Evolutionary conservation across 768 basidiomycete species (phyloP).

Genomic region (Boletales sp.): DNA sequence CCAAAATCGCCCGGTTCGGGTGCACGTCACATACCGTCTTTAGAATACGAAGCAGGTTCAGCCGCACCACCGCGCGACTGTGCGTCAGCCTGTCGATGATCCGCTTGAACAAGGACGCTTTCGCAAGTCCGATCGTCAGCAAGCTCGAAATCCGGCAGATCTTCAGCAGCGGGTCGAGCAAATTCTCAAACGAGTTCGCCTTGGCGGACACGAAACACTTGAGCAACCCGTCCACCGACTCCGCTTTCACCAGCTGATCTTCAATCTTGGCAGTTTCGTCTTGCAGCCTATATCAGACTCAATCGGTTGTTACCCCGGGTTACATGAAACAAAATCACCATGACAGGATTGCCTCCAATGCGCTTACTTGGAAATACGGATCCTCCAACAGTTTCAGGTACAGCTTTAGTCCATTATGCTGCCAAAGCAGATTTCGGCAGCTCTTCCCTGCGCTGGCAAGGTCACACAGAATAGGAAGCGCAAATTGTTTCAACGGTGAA

Average conservation of each 20-base stretch:
- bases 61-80: conserved; percentile 80
- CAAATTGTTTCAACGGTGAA: conserved; percentile 95
- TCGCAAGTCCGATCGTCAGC: conserved; percentile 74
- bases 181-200: conserved; percentile 86
- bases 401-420: conserved; percentile 83
- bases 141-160: conserved; percentile 76
- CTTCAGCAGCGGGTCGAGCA: conserved; percentile 91
- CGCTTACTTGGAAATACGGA: conserved; percentile 89
- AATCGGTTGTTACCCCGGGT: not conserved
- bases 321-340: conserved; percentile 52
- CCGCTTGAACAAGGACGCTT: conserved; percentile 81
- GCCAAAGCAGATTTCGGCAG: conserved; percentile 87
- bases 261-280: conserved; percentile 95
- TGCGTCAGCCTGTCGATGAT: conserved; percentile 77
- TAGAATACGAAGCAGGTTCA: conserved; percentile 84
- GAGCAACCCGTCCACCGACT: conserved; percentile 64
- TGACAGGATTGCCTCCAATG: conserved; percentile 83
- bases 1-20: conserved; percentile 77
- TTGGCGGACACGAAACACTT: conserved; percentile 82
- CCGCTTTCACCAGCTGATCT: conserved; percentile 71
- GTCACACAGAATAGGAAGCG: conserved; percentile 94
- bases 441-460: conserved; percentile 93
- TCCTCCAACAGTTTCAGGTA: conserved; percentile 78
- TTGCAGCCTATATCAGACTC: conserved; percentile 63
- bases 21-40: conserved; percentile 86